A percentile compares a stretch with the other conserved stretches of the same genome.
Conservation (phyloP, 1,139 yeast genomes). For the Lizanozyma gosingica region DNA sequence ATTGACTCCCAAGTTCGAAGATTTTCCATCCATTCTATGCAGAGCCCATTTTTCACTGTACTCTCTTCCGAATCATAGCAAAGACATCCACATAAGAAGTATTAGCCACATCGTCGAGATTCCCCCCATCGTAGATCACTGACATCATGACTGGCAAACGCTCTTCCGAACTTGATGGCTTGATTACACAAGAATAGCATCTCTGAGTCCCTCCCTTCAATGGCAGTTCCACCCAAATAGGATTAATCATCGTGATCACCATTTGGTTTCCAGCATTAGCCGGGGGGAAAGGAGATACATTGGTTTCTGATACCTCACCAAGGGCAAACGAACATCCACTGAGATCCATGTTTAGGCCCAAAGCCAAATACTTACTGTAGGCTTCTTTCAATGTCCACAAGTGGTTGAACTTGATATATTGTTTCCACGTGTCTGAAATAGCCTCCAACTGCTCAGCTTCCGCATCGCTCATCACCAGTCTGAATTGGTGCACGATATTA, state of each 20-base stretch:
- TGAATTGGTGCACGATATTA: slow-evolving; percentile 22
- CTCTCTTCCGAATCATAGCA: no score
- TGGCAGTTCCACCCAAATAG: neutral
- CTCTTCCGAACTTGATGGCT: neutral
- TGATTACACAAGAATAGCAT: neutral
- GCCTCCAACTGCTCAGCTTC: slow-evolving; percentile 16
- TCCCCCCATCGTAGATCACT: no score
- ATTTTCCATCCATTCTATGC: neutral
- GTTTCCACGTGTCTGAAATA: slow-evolving; percentile 7
- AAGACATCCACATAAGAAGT: no score
- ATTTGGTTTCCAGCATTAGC: no score
- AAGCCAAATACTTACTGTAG: slow-evolving; percentile 32
- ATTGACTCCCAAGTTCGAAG: neutral
- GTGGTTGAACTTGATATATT: slow-evolving; percentile 29
- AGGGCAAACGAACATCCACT: slow-evolving; percentile 11
- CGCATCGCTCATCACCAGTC: slow-evolving; percentile 19
- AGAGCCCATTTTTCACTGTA: no score
- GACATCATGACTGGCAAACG: neutral
- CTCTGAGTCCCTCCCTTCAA: neutral
- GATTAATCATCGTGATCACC: no score
- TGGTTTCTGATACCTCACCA: no score
- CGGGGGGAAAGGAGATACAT: no score
- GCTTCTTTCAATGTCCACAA: slow-evolving; percentile 42
- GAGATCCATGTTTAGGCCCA: slow-evolving; percentile 33
- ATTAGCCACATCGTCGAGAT: no score